Evolutionary conservation across 2,329 filamentous ascomycete species (phyloP).

Genomic region (Apiospora phragmitis): DNA sequence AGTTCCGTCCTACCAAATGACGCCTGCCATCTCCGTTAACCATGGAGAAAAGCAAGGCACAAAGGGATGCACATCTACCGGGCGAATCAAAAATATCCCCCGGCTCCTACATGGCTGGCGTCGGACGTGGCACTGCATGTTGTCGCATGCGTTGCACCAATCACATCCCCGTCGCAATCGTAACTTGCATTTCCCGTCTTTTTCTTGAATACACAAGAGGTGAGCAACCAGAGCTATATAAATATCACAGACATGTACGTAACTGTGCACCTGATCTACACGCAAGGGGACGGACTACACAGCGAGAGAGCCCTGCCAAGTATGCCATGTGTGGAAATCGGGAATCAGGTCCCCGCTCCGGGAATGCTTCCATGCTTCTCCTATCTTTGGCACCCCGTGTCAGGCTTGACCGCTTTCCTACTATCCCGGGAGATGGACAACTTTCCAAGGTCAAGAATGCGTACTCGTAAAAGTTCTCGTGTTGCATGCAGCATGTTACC

Average conservation of each 20-base stretch:
- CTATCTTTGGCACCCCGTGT: background rate
- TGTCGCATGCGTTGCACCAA: slow-evolving; percentile 3
- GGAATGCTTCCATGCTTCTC: background rate
- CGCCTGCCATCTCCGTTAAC: background rate
- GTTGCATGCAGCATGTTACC: background rate
- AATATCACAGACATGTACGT: background rate
- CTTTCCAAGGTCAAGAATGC: background rate
- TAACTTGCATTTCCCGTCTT: background rate
- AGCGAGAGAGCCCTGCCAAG: background rate
- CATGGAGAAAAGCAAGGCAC: background rate
- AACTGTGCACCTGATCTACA: background rate
- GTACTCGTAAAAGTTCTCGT: background rate
- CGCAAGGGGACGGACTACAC: no score
- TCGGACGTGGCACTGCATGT: background rate
- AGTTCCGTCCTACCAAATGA: background rate
- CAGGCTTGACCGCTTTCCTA: background rate
- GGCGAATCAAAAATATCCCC: background rate
- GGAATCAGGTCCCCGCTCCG: background rate
- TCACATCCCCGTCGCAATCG: background rate
- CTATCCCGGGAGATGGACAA: background rate
- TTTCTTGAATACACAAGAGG: background rate
- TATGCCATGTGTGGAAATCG: background rate
- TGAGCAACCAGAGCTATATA: no score
- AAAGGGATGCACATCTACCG: background rate
- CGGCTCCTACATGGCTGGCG: background rate